Base-by-base conservation (phyloP, 228 moss, liverwort and hornwort genomes). In the Sphagnum fallax region DNA sequence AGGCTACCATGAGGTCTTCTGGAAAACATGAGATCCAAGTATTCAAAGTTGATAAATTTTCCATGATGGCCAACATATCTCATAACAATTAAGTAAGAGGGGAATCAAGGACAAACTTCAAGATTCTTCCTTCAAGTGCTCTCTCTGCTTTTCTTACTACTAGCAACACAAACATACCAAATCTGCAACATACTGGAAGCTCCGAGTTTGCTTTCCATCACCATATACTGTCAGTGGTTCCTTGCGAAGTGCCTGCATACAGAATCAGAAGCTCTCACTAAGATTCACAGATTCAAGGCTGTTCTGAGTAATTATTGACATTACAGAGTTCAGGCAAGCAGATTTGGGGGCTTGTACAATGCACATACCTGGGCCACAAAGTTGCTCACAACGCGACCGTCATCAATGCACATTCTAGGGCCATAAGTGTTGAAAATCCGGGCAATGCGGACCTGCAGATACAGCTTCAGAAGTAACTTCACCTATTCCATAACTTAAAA, bases 361-460 rank as follows among this genome's bases (percentile, higher is more conserved):
- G 62, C 52, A 48, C 77, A 32, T 64, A 81, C 85, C 85, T 85
- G 85, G 1, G 85, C 85, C 47, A 85, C 82, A 12, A 85, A 85
- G 70, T 85, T 85, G 77, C 85, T 85, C 52, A 85, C 85, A 71
- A 85, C 85, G 52, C 85, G 69, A 61, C 85, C 85, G 70, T 85
- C 85, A 61, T 85, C 85, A 55, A 85, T 85, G 75, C 82, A 82
- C 85, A 85, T 85, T 68, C 85, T 75, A 4, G 85, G 85, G 10
- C 85, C 85, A 59, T 85, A 85, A 0, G 85, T 85, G 63, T 85
- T 85, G 75, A 85, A 85, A 68, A 85, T 85, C 14, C 85, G 77
- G 63, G 85, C 85, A 70, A 85, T 82, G 52, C 79, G 82, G 16
- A 85, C 79, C 82, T 82, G 76, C 60, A 53, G 1, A 4, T 5